Base-by-base conservation (phyloP, 306 rosid genomes). In the Sophora flavescens region DNA sequence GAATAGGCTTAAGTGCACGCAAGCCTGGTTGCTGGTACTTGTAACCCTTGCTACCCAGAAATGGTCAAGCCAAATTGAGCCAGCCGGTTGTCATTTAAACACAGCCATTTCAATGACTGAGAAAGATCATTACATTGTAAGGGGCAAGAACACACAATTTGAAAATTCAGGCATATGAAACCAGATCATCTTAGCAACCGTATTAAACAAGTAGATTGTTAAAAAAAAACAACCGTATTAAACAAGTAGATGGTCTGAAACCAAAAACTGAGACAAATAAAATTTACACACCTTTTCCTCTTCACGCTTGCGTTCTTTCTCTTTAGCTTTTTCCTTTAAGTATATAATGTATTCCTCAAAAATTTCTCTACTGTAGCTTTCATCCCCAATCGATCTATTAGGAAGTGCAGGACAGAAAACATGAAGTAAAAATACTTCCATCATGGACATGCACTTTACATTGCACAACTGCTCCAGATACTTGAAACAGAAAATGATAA, bases 281-380 rank as follows among this genome's bases (percentile, higher is more conserved):
- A 78, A 52, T 16, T 36, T 66, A 44, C 64, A 53, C 79, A 93
- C 99, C 91, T 90, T 92, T 75, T 96, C 99, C 82, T 91, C 99
- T 76, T 96, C 99, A 44, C 99, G 96, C 84, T 91, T 96, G 47
- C 99, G 93, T 78, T 92, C 99, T 81, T 87, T 96, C 85, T 96
- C 99, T 86, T 86, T 92, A 45, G 93, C 97, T 81, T 91, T 96
- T 80, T 91, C 99, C 77, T 86, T 89, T 11, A 92, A 84, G 84
- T 82, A 83, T 26, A 83, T 36, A 65, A 89, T 77, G 85, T 92
- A 88, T 73, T 88, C 97, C 84, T 88, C 96, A 85, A 96, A 93
- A 76, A 89, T 39, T 68, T 96, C 99, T 85, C 59, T 89, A 50
- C 84, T 59, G 35, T 60, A 62, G 82, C 77, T 89, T 81, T 91